A percentile compares a stretch with the other conserved stretches of the same genome.
phyloP scores from a whole-genome alignment of 163 green algal genomes.

The Scenedesmus sp. region DNA sequence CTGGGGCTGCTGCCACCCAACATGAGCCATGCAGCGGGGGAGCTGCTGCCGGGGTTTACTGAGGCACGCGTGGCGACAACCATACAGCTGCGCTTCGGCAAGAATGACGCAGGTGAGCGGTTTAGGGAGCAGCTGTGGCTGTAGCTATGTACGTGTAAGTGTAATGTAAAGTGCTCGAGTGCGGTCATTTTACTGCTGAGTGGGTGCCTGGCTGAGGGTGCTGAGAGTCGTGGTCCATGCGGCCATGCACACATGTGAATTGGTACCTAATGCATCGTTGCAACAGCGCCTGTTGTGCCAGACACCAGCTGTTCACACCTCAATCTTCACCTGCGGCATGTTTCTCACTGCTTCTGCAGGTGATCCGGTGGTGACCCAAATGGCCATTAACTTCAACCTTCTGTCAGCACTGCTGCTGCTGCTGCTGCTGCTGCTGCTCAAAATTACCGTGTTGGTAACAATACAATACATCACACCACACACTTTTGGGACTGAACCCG shows the following conservation, averaged over 20 bases:
- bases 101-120: constrained; percentile 23
- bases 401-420: neutral
- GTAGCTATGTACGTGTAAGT: neutral
- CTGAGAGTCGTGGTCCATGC: neutral
- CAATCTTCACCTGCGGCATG: too few species aligned
- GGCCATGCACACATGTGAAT: too few species aligned
- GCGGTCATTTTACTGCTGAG: too few species aligned
- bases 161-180: neutral
- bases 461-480: neutral
- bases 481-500: too few species aligned
- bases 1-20: neutral
- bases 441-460: neutral
- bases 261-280: too few species aligned
- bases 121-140: neutral
- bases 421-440: neutral
- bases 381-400: neutral
- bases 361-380: neutral
- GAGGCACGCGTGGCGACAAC: neutral
- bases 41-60: neutral
- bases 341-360: neutral
- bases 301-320: too few species aligned
- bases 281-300: too few species aligned
- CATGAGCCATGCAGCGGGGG: neutral
- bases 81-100: constrained; percentile 33
- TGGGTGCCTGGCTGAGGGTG: too few species aligned